Percentiles rank a stretch among this genome's conserved stretches.
Conservation (phyloP, 768 basidiomycete species). For the Phlebiopsis gigantea region DNA sequence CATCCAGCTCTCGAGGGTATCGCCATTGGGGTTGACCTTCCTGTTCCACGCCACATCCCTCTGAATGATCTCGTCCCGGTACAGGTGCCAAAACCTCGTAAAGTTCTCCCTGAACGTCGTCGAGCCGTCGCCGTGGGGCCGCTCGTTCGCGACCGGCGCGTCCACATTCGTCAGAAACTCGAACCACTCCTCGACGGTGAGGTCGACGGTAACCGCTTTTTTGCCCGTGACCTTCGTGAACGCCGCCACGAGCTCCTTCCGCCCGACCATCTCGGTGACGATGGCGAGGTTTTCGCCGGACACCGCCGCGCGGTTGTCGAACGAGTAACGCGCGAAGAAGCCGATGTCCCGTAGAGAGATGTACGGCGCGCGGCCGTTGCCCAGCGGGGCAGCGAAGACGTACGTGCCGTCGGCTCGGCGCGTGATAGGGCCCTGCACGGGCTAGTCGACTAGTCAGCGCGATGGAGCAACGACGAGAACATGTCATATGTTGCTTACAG, state of each 20-base stretch:
- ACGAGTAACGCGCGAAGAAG: slow-evolving; percentile 24
- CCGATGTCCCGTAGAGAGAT: slow-evolving; percentile 26
- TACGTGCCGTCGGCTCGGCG: slow-evolving; percentile 23
- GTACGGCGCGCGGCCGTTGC: slow-evolving; percentile 22
- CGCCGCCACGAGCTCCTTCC: slow-evolving; percentile 18
- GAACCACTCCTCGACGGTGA: slow-evolving; percentile 10
- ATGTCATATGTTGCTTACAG: not conserved
- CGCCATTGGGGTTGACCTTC: slow-evolving; percentile 28
- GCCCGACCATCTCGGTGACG: slow-evolving; percentile 20
- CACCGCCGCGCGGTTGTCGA: slow-evolving; percentile 22
- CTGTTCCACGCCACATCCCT: slow-evolving; percentile 37
- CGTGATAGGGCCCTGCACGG: slow-evolving; percentile 16
- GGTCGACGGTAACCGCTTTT: slow-evolving; percentile 3
- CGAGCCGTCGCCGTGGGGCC: slow-evolving; percentile 1
- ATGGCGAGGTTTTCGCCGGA: slow-evolving; percentile 21
- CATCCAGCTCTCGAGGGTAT: slow-evolving; percentile 37
- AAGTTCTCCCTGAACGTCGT: slow-evolving; percentile 29
- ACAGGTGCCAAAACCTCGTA: slow-evolving; percentile 34
- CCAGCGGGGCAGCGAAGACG: slow-evolving; percentile 23
- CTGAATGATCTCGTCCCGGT: slow-evolving; percentile 34
- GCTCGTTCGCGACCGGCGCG: slow-evolving; percentile 3
- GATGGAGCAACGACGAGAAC: slow-evolving; percentile 5
- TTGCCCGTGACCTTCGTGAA: slow-evolving; percentile 10
- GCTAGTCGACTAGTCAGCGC: slow-evolving; percentile 9
- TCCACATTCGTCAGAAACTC: not conserved